Conservation (phyloP, 495 filamentous ascomycete species). For the Daldinia childiae region DNA sequence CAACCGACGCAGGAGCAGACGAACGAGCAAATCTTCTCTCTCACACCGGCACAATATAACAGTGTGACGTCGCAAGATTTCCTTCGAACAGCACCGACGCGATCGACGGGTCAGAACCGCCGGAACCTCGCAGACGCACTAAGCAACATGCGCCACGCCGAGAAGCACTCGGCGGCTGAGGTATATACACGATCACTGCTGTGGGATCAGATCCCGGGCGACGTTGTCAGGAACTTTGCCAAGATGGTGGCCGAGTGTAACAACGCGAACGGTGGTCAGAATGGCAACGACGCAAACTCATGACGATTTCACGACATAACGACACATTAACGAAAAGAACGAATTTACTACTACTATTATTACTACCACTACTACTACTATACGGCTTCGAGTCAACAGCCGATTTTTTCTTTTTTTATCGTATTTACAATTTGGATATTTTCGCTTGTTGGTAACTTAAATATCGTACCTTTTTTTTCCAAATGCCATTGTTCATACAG, state of each 20-base stretch:
- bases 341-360: conserved; percentile 5
- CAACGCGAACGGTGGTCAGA: conserved; percentile 43
- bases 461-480: conserved; percentile 18
- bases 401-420: background rate
- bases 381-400: conserved; percentile 4
- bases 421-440: conserved; percentile 24
- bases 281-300: conserved; percentile 50
- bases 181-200: conserved; percentile 93
- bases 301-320: conserved; percentile 44
- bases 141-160: conserved; percentile 75
- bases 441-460: conserved; percentile 39
- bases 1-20: conserved; percentile 85
- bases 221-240: conserved; percentile 92
- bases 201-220: conserved; percentile 91
- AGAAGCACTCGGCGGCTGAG: conserved; percentile 76
- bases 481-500: conserved; percentile 41
- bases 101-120: conserved; percentile 64
- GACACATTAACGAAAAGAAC: conserved; percentile 33
- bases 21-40: conserved; percentile 85
- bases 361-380: conserved; percentile 1
- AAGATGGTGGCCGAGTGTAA: conserved; percentile 78
- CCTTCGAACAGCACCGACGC: conserved; percentile 59
- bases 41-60: conserved; percentile 90
- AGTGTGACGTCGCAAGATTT: conserved; percentile 78
- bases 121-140: conserved; percentile 85